Conservation (phyloP, 768 basidiomycete genomes). For the Leccinum boreale region DNA sequence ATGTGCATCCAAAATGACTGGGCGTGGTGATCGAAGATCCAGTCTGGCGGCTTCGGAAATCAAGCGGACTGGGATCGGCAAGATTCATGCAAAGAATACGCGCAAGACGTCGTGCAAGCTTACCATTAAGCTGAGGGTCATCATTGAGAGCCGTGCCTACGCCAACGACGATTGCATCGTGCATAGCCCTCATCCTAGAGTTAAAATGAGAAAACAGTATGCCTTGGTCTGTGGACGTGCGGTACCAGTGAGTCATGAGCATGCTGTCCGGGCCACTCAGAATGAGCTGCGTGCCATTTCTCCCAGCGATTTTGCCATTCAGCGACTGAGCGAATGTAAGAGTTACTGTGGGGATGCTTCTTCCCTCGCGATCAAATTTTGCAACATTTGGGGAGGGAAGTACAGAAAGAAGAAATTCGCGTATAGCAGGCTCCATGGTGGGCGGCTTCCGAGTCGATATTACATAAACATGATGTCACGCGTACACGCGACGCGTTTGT, state of each 20-base stretch:
- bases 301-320: conserved; percentile 86
- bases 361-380: conserved; percentile 13
- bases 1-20: conserved; percentile 77
- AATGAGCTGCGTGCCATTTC: conserved; percentile 66
- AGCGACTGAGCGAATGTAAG: conserved; percentile 84
- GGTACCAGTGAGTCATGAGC: conserved; percentile 90
- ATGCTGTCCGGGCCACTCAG: conserved; percentile 86
- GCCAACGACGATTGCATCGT: conserved; percentile 91
- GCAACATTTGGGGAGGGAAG: conserved; percentile 16
- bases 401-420: conserved; percentile 29
- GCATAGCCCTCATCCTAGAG: conserved; percentile 83
- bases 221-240: neutral
- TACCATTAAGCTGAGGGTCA: conserved; percentile 92
- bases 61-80: conserved; percentile 45
- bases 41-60: conserved; percentile 41
- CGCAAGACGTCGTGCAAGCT: conserved; percentile 20
- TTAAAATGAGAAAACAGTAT: neutral
- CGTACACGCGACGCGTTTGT: neutral
- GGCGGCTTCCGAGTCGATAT: neutral
- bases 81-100: neutral
- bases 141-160: conserved; percentile 89
- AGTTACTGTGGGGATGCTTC: conserved; percentile 59
- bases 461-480: neutral
- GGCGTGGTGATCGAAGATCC: conserved; percentile 58
- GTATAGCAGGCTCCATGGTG: conserved; percentile 4